Percentiles rank a stretch among this genome's conserved stretches.
Conservation (phyloP, 768 basidiomycete species). For the Russula vinacea region DNA sequence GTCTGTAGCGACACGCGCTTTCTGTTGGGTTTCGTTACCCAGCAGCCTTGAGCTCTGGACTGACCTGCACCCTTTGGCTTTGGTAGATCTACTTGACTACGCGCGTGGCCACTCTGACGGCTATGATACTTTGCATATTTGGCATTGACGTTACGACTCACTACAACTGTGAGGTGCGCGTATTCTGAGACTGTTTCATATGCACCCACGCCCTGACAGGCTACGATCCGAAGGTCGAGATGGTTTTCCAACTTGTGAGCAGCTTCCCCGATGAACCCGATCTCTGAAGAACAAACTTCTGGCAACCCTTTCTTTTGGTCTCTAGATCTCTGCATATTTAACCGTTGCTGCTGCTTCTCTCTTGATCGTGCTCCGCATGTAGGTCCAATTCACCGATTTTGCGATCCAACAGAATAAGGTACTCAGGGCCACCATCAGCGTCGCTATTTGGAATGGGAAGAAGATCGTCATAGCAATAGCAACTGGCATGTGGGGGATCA, state of each 20-base stretch:
- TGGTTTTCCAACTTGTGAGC: background rate
- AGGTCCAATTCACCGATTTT: background rate
- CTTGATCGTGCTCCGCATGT: slow-evolving; percentile 6
- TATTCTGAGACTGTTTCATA: background rate
- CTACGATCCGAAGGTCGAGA: background rate
- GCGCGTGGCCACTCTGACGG: background rate
- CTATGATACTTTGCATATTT: background rate
- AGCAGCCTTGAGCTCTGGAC: background rate
- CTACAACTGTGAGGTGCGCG: background rate
- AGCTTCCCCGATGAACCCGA: background rate
- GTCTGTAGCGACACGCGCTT: background rate
- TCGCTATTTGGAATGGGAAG: background rate
- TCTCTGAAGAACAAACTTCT: background rate
- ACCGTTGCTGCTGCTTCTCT: background rate
- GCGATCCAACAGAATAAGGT: background rate
- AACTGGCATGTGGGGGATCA: background rate
- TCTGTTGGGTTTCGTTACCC: background rate
- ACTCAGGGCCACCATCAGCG: background rate
- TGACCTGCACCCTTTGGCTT: background rate
- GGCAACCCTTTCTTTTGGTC: too few relatives aligned
- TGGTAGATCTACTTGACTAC: background rate
- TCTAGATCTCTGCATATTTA: background rate
- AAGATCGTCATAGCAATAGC: background rate
- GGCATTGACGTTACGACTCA: background rate
- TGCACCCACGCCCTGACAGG: background rate